Conservation (phyloP, 2,329 filamentous ascomycete genomes). For the Kalmusia sp. region DNA sequence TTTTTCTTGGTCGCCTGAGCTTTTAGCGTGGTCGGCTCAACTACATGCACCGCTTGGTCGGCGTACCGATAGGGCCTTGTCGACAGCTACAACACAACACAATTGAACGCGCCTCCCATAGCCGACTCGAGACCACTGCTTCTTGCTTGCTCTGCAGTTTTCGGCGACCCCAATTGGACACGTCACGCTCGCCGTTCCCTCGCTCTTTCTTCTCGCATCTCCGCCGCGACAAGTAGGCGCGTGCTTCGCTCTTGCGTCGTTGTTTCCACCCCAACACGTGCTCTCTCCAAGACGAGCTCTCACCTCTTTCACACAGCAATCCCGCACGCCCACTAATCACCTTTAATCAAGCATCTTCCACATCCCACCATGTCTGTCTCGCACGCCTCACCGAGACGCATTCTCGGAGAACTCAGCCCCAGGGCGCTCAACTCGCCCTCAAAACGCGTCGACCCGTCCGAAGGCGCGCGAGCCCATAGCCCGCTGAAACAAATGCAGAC, state of each 20-base stretch:
- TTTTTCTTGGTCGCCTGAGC: too few species aligned
- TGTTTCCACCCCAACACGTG: conserved; percentile 13
- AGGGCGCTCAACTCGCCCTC: conserved; percentile 43
- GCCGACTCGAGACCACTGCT: background rate
- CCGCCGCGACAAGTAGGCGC: background rate
- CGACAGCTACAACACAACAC: conserved; percentile 1
- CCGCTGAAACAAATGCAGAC: conserved; percentile 43
- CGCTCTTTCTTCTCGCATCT: background rate
- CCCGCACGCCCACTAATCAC: conserved; percentile 32
- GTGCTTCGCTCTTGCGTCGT: background rate
- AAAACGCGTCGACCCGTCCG: conserved; percentile 30
- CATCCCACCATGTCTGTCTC: conserved; percentile 33
- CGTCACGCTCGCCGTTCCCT: background rate
- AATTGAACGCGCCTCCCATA: background rate
- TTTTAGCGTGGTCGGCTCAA: too few species aligned
- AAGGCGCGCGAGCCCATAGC: conserved; percentile 35
- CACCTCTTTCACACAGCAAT: conserved; percentile 11
- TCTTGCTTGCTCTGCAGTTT: too few species aligned
- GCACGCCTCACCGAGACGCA: conserved; percentile 36
- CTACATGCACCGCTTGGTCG: too few species aligned
- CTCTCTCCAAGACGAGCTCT: conserved; percentile 14
- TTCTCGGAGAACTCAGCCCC: conserved; percentile 43
- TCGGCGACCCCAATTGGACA: background rate
- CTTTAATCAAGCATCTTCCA: too few species aligned
- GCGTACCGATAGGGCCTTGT: background rate